A percentile compares a stretch with the other conserved stretches of the same genome.
These are phyloP conservation scores for Annulohypoxylon moriforme DNA, from an alignment of 495 filamentous ascomycete genomes.

Conservation along the genomic window DNA sequence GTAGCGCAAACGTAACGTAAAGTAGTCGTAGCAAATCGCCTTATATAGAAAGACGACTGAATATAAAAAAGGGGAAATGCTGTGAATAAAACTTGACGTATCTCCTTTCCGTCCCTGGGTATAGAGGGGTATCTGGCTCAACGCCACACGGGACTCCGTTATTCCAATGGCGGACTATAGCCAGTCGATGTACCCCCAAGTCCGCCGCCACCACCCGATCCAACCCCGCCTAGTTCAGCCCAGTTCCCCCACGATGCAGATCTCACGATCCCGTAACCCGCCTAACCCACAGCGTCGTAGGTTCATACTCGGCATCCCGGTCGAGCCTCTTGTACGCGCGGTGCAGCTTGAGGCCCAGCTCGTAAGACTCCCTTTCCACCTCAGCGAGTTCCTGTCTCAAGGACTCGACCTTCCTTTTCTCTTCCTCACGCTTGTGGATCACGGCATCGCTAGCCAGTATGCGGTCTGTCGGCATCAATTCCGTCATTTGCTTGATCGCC, in stretches of 20 bases:
- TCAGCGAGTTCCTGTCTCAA: constrained; percentile 82
- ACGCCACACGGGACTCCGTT: background rate
- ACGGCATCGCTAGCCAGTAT: constrained; percentile 59
- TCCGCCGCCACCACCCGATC: background rate
- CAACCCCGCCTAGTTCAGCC: background rate
- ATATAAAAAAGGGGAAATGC: background rate
- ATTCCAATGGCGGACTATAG: background rate
- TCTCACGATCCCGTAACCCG: constrained; percentile 62
- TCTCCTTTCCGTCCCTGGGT: background rate
- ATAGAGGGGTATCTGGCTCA: background rate
- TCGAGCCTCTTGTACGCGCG: constrained; percentile 81
- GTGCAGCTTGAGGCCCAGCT: constrained; percentile 84
- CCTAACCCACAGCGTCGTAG: constrained; percentile 84
- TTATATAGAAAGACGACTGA: constrained; percentile 7
- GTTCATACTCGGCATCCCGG: constrained; percentile 70
- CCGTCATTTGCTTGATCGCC: constrained; percentile 77
- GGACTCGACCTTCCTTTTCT: constrained; percentile 77
- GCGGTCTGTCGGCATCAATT: constrained; percentile 67
- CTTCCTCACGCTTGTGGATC: constrained; percentile 65
- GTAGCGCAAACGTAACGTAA: constrained; percentile 1
- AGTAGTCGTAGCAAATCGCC: constrained; percentile 19
- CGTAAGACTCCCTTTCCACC: constrained; percentile 83
- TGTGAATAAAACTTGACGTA: background rate
- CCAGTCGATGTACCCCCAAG: background rate
- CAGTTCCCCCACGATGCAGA: background rate